A percentile compares a stretch with the other conserved stretches of the same genome.
phyloP scores from a whole-genome alignment of 148 eudicot genomes.

The Cornus kousa region DNA sequence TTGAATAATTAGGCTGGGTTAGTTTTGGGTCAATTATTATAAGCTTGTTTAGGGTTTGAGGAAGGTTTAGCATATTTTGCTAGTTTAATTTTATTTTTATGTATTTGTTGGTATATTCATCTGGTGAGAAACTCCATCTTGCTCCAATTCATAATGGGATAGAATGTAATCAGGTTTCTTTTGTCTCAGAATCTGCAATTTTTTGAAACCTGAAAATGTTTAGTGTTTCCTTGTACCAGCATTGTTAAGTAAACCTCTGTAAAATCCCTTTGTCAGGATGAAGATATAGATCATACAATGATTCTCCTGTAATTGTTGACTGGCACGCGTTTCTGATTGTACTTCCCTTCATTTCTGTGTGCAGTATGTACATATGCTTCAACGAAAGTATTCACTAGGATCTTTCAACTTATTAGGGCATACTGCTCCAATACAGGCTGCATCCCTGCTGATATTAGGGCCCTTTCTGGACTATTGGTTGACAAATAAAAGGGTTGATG shows the following conservation, averaged over 20 bases:
- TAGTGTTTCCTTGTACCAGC: background rate
- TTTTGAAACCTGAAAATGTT: background rate
- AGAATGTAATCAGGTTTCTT: no score
- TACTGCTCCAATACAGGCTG: slow-evolving; percentile 45
- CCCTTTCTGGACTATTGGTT: slow-evolving; percentile 46
- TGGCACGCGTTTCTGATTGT: background rate
- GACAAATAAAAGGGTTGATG: slow-evolving; percentile 29
- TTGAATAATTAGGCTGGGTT: background rate
- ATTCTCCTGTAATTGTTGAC: background rate
- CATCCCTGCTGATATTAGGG: slow-evolving; percentile 34
- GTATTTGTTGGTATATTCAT: background rate
- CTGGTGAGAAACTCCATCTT: no score
- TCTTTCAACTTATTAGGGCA: slow-evolving; percentile 23
- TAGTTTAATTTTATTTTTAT: background rate
- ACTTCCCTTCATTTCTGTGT: background rate
- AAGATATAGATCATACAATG: background rate
- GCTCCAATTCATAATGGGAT: no score
- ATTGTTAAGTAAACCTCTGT: background rate
- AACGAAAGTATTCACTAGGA: no score
- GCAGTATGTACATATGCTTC: slow-evolving; percentile 17
- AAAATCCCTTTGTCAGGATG: background rate
- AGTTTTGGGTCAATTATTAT: slow-evolving; percentile 4
- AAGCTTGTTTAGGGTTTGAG: background rate
- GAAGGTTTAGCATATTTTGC: background rate
- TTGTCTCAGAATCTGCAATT: no score